Base-by-base conservation (phyloP, 352 stramenopile genomes). In the Globisporangium polare region DNA sequence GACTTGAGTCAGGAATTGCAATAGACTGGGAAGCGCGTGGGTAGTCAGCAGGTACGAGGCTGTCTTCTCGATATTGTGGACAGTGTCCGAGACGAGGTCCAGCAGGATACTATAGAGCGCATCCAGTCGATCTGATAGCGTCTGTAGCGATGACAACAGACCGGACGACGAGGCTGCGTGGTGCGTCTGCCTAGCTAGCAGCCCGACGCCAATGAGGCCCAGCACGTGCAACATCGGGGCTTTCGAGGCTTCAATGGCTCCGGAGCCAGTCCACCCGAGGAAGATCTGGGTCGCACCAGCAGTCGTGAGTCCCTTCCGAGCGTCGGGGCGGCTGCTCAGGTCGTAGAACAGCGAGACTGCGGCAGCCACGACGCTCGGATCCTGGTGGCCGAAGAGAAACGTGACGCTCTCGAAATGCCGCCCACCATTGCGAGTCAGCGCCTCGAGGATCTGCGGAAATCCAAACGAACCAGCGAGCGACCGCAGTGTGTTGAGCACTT, bases 291-390 rank as follows among this genome's bases (percentile, higher is more conserved):
- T 63, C 13, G 82, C 78, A 8, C 84, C 84, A 12, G 78, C 84
- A 3, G 77, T 86, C 15, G 80, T 90, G 35, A 94, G 72, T 3
- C 75, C 82, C 10, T 77, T 67, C 18, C 84, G 75, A 0, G 75
- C 84, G 39, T 94, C 78, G 5, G 68, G 39, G 18, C 65, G 72
- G 13, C 71, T 69, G 2, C 73, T 90, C 18, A 92, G 69, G 35
- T 87, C 78, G 51, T 83, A 77, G 62, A 87, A 88, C 18, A 92
- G 56, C 6, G 73, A 71, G 12, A 89, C 61, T 7, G 78, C 73
- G 7, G 75, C 68, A 18, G 63, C 52, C 22, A 71, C 77, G 33
- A 88, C 70, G 1, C 43, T 24, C 2, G 66, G 41, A n/a, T 74
- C 70, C 0, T 43, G 10, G 35, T 77, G 65, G 15, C 68, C 68